phyloP scores from a whole-genome alignment of 768 basidiomycete genomes.

The Saitozyma sp. region DNA sequence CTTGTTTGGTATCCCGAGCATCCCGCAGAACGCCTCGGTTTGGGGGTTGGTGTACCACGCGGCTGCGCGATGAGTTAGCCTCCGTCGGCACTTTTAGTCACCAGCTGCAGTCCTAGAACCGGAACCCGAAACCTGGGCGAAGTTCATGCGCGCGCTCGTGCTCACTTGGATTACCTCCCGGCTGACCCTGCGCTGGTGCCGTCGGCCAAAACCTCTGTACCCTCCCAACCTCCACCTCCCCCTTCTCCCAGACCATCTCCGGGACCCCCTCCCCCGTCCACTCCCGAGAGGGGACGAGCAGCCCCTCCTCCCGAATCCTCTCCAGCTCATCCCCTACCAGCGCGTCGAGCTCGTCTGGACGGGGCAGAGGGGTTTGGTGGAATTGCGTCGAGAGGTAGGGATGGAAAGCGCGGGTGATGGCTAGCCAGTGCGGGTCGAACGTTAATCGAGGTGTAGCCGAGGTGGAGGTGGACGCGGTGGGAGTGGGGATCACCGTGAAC shows the following conservation, averaged over 20 bases:
- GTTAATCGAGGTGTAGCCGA: conserved; percentile 54
- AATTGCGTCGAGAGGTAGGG: conserved; percentile 65
- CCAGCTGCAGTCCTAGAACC: neutral
- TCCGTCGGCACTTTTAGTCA: too few species aligned
- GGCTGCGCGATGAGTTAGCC: too few species aligned
- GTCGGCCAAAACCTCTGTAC: conserved; percentile 71
- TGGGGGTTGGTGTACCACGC: conserved; percentile 83
- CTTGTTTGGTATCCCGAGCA: conserved; percentile 77
- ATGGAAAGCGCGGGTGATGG: conserved; percentile 83
- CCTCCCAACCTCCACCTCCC: conserved; percentile 55
- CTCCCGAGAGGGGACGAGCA: conserved; percentile 24
- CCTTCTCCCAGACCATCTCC: conserved; percentile 31
- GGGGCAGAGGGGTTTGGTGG: conserved; percentile 64
- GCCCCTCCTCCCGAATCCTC: conserved; percentile 66
- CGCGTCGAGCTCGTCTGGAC: conserved; percentile 58
- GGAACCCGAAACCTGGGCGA: neutral
- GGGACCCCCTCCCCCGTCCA: conserved; percentile 15
- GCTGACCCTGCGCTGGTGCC: conserved; percentile 52
- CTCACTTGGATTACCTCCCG: conserved; percentile 52
- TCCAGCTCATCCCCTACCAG: conserved; percentile 63
- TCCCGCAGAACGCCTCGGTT: conserved; percentile 76
- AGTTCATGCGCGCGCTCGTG: conserved; percentile 48
- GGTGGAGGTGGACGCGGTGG: conserved; percentile 11
- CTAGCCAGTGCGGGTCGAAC: conserved; percentile 91
- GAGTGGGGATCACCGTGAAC: conserved; percentile 67